Base-by-base conservation (phyloP, 2,329 filamentous ascomycete species). In the Fusarium sp. region DNA sequence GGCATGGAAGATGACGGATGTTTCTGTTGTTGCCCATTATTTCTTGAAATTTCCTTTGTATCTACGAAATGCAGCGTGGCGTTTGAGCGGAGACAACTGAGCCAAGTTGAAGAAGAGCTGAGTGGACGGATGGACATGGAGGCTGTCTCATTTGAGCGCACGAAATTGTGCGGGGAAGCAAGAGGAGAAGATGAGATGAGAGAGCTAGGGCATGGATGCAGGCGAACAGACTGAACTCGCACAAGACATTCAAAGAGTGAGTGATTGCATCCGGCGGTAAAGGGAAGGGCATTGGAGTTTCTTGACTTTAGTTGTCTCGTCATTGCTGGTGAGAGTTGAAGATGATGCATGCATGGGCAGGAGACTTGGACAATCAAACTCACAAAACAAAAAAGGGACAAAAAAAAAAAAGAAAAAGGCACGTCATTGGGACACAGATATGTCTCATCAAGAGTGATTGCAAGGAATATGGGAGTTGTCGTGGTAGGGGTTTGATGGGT, bases 41-140 rank as follows among this genome's bases (percentile, higher is more conserved):
- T 52, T 68, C 66, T 68, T 62, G 36, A 50, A 65, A 71, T 75
- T 75, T 76, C 66, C 58, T 77, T 77, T 79, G 76, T 79, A 68
- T 72, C 68, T 76, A 75, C 65, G 71, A 70, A 73, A 72, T 77
- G 77, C 57, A 79, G 77, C 77, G 74, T 71, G 77, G 77, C 77
- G 77, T 79, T 79, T 76, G 70, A 77, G 65, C 66, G 68, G 74
- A 73, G 73, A 74, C 71, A 70, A 66, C 62, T 70, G 62, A 66
- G 74, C 65, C 65, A 61, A 75, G 73, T 65, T 73, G 69, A 68
- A 65, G 50, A 13, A n/a, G 47, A 52, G 47, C 14, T 25, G 42
- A 14, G n/a, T 13, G n/a, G n/a, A 20, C 18, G 45, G 68, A 56
- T 59, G 69, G 61, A 67, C 36, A 63, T 65, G 63, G 50, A 59